These are phyloP conservation scores for Elsinoe arachidis DNA, from an alignment of 2,329 filamentous ascomycete species.

Conservation along the genomic window DNA sequence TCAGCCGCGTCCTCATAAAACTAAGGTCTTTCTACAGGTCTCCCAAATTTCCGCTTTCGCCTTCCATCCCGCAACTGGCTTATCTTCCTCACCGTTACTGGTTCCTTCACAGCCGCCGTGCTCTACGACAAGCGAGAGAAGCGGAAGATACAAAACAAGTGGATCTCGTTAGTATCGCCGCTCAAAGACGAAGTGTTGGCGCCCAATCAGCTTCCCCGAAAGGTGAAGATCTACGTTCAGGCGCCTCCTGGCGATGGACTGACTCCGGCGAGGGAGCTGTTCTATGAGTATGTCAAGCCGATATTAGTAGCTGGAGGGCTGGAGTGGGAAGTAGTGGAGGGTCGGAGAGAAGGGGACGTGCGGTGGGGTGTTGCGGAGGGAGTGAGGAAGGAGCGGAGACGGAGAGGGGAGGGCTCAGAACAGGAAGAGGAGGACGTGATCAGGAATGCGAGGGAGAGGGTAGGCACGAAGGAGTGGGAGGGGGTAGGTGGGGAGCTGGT, in stretches of 20 bases:
- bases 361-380: constrained; percentile 77
- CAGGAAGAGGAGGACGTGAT: constrained; percentile 51
- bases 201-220: constrained; percentile 66
- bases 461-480: constrained; percentile 61
- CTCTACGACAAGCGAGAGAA: constrained; percentile 92
- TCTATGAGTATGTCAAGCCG: constrained; percentile 91
- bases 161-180: constrained; percentile 76
- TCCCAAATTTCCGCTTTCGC: constrained; percentile 73
- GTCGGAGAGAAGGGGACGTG: constrained; percentile 84
- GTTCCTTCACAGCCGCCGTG: constrained; percentile 68
- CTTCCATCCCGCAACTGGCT: constrained; percentile 96
- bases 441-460: constrained; percentile 53
- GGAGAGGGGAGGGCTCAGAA: constrained; percentile 46
- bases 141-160: constrained; percentile 74
- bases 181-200: constrained; percentile 69
- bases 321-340: constrained; percentile 95
- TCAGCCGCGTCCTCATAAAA: background rate
- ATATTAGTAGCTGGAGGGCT: constrained; percentile 79
- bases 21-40: constrained; percentile 41
- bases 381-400: constrained; percentile 58
- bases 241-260: constrained; percentile 81
- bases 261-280: constrained; percentile 81
- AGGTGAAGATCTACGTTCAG: constrained; percentile 76
- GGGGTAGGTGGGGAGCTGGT: constrained; percentile 77
- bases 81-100: constrained; percentile 79